Base-by-base conservation (phyloP, 2,329 filamentous ascomycete species). In the Colletotrichum sp. region DNA sequence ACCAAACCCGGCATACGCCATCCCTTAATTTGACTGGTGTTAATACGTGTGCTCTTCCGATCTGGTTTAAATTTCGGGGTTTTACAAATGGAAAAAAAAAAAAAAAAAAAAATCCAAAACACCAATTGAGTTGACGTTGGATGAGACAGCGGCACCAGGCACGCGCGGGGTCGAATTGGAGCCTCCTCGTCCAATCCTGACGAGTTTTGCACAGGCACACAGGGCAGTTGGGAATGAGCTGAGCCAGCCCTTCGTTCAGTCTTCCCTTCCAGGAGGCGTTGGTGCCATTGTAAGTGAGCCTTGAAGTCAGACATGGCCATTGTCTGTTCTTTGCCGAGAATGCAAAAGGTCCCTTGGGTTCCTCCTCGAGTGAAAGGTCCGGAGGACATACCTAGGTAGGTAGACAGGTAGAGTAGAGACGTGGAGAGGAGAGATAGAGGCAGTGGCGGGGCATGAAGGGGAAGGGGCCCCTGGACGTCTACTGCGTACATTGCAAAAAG, bases 131-230 rank as follows among this genome's bases (percentile, higher is more conserved):
- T n/a, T n/a, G n/a, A n/a, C n/a, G n/a, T n/a, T 72, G 63, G 69
- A 55, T 72, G 73, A 75, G 73, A 75, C 72, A 75, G 15, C n/a
- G 52, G 21, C 15, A 28, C 28, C 39, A 68, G 44, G 44, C 66
- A 30, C 30, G 66, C 30, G 66, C 66, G 66, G 64, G 57, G 44
- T 70, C 63, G 28, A n/a, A 16, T 36, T n/a, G 36, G 34, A 72
- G 69, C 30, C 69, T 66, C 28, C 26, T 10, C 26, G 21, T 13
- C 65, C 21, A 32, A 49, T 24, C n/a, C 24, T 66, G 10, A 16
- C 21, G 18, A 39, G 10, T 30, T 16, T 26, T 21, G 44, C 4
- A 52, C 4, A 52, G 44, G 44, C n/a, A 52, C 44, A 52, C 44
- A 21, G 44, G 44, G 44, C 30, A 13, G 6, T 12, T 34, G 28